These are phyloP conservation scores for Russula olivacea DNA, from an alignment of 768 basidiomycete genomes.

Conservation along the genomic window DNA sequence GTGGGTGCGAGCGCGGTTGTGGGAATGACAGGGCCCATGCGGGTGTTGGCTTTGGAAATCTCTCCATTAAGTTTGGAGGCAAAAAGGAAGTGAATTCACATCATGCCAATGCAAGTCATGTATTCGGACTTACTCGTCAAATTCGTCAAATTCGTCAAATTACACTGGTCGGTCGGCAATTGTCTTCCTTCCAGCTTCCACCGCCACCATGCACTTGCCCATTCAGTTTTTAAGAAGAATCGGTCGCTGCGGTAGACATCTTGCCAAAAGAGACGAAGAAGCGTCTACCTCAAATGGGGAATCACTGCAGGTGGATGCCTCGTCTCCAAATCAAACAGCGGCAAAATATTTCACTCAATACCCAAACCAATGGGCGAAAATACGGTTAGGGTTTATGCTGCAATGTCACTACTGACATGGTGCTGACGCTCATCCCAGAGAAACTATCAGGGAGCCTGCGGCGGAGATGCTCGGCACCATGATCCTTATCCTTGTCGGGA, in stretches of 20 bases:
- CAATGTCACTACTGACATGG: neutral
- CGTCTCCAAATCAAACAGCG: neutral
- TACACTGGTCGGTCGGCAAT: neutral
- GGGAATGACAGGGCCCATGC: constrained; percentile 26
- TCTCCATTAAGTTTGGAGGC: neutral
- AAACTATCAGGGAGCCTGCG: constrained; percentile 25
- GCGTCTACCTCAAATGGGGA: neutral
- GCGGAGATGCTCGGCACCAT: constrained; percentile 30
- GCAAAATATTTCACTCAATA: neutral
- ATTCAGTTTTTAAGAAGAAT: neutral
- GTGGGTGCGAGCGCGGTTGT: constrained; percentile 22
- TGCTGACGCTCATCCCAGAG: neutral
- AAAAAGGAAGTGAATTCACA: neutral
- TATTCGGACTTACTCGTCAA: neutral
- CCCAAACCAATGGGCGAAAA: constrained; percentile 25
- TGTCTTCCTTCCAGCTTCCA: neutral
- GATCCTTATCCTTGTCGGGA: constrained; percentile 28
- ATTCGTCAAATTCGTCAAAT: neutral
- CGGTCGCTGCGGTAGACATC: neutral
- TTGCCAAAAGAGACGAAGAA: neutral
- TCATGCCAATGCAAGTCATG: neutral
- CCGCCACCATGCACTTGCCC: neutral
- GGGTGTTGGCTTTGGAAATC: constrained; percentile 13
- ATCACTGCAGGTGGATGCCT: neutral
- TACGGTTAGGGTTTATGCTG: constrained; percentile 18